Evolutionary conservation across 1,284 basidiomycete species (phyloP).

Genomic region (Trametes pubescens): DNA sequence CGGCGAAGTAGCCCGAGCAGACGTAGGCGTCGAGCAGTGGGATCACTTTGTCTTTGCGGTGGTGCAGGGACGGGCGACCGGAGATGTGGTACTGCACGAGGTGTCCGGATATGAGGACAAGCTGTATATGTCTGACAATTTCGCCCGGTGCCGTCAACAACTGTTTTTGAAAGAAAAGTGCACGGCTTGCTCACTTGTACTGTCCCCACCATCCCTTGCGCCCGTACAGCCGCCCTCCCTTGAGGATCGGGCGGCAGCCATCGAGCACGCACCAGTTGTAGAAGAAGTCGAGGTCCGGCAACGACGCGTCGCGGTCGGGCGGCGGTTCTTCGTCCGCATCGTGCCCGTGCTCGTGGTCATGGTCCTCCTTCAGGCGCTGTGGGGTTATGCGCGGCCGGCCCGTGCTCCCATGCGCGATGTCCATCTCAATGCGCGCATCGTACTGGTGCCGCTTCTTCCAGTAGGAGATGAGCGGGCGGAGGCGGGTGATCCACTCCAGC

Average conservation of each 20-base stretch:
- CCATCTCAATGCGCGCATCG: conserved; percentile 83
- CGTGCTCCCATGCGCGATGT: conserved; percentile 62
- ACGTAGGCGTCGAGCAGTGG: conserved; percentile 80
- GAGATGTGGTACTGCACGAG: conserved; percentile 69
- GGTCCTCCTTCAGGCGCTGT: conserved; percentile 48
- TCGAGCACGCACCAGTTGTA: conserved; percentile 87
- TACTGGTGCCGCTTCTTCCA: conserved; percentile 78
- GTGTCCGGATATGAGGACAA: conserved; percentile 72
- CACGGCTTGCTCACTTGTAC: conserved; percentile 63
- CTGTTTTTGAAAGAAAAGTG: no score
- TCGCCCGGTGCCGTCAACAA: conserved; percentile 3
- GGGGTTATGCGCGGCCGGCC: conserved; percentile 67
- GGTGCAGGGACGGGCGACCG: conserved; percentile 58
- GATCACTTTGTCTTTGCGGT: conserved; percentile 56
- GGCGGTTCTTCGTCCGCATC: conserved; percentile 57
- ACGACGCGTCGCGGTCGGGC: conserved; percentile 56
- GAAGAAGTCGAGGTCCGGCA: conserved; percentile 65
- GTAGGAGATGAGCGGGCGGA: conserved; percentile 73
- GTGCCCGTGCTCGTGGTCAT: conserved; percentile 41
- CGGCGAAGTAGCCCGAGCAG: conserved; percentile 79
- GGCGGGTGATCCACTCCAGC: conserved; percentile 80
- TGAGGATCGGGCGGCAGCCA: conserved; percentile 76
- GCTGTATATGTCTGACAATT: conserved; percentile 63
- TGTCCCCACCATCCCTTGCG: conserved; percentile 71
- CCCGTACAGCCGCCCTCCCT: conserved; percentile 74